phyloP scores from a whole-genome alignment of 1,284 basidiomycete genomes.

The Anthracocystis walkeri region DNA sequence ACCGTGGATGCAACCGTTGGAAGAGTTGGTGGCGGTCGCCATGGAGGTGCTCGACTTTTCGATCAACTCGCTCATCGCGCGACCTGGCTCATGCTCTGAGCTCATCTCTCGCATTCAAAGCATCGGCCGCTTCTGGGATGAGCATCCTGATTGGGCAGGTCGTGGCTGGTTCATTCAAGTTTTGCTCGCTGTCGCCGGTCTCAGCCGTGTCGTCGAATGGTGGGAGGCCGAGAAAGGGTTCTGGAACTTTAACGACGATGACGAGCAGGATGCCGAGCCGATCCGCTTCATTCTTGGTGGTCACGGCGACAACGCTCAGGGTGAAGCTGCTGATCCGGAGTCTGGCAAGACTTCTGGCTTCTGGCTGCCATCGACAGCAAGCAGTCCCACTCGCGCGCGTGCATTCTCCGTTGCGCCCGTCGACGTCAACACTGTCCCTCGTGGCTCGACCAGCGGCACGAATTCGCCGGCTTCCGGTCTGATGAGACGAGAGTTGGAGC shows the following conservation, averaged over 20 bases:
- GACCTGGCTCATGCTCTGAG: conserved; percentile 85
- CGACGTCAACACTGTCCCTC: conserved; percentile 7
- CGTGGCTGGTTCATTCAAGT: conserved; percentile 96
- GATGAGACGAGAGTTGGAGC: conserved; percentile 16
- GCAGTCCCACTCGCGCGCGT: conserved; percentile 36
- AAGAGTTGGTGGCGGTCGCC: conserved; percentile 92
- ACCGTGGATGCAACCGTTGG: conserved; percentile 79
- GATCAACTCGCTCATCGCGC: conserved; percentile 83
- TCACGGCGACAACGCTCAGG: conserved; percentile 21
- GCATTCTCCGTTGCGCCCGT: conserved; percentile 25
- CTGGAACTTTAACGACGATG: conserved; percentile 98
- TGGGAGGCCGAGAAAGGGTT: conserved; percentile 99
- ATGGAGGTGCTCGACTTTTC: conserved; percentile 93
- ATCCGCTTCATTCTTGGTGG: conserved; percentile 57
- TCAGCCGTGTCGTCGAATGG: conserved; percentile 98
- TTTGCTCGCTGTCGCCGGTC: conserved; percentile 88
- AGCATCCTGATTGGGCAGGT: conserved; percentile 96
- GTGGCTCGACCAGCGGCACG: conserved; percentile 42
- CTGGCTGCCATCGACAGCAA: conserved; percentile 31
- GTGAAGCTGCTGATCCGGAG: conserved; percentile 24
- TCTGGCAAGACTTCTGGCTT: conserved; percentile 17
- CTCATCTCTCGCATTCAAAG: conserved; percentile 89
- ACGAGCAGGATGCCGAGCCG: conserved; percentile 72
- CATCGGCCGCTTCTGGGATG: conserved; percentile 94
- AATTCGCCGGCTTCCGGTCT: conserved; percentile 57